Conservation (phyloP, 2,329 filamentous ascomycete species). For the Trichothecium sympodiale region DNA sequence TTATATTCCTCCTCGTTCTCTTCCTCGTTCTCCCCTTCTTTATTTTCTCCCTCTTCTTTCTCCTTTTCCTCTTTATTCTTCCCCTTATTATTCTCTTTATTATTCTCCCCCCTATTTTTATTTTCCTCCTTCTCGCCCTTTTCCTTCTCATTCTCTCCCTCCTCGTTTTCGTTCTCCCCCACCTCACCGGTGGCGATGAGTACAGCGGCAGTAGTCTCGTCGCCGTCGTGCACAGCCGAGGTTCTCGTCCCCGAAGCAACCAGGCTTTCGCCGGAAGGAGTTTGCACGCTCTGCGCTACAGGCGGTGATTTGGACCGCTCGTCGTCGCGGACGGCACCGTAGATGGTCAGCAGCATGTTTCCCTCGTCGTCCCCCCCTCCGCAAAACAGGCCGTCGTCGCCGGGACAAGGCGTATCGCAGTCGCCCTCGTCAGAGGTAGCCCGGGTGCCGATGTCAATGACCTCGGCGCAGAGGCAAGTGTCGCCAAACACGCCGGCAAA, state of each 20-base stretch:
- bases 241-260: not conserved
- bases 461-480: conserved; percentile 33
- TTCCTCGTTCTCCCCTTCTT: too few species aligned
- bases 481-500: conserved; percentile 29
- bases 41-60: too few species aligned
- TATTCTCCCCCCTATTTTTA: too few species aligned
- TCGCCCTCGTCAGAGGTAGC: conserved; percentile 17
- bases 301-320: conserved; percentile 19
- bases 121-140: too few species aligned
- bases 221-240: not conserved
- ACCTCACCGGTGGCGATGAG: too few species aligned
- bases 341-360: conserved; percentile 27
- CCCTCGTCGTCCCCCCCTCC: conserved; percentile 22
- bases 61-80: too few species aligned
- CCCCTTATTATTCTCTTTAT: too few species aligned
- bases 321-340: conserved; percentile 23
- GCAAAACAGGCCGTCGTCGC: conserved; percentile 26
- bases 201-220: not conserved
- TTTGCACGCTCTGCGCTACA: conserved; percentile 12
- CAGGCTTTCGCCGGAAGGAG: too few species aligned
- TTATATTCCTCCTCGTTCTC: too few species aligned
- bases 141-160: too few species aligned
- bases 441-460: conserved; percentile 26
- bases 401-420: conserved; percentile 30
- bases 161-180: too few species aligned